phyloP scores from a whole-genome alignment of 2,329 filamentous ascomycete genomes.

The Calonectria hongkongensis region DNA sequence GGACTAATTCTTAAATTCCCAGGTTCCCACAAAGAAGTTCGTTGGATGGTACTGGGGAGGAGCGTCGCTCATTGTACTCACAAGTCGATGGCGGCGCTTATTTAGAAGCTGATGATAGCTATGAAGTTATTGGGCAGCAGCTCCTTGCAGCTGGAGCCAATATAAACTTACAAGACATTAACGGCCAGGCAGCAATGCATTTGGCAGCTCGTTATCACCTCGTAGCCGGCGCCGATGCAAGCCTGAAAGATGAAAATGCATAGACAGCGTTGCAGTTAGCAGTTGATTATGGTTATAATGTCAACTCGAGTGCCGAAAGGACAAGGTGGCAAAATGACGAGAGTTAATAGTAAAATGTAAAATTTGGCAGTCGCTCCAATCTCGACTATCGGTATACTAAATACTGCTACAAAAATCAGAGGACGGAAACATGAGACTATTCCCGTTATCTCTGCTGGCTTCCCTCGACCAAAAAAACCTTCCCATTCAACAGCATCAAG shows the following conservation, averaged over 20 bases:
- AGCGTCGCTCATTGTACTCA: too few relatives aligned
- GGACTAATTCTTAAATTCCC: too few relatives aligned
- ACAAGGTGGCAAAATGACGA: not conserved
- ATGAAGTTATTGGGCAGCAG: not conserved
- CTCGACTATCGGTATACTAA: conserved; percentile 14
- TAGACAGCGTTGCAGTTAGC: too few relatives aligned
- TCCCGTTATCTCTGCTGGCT: conserved; percentile 11
- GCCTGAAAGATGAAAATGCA: too few relatives aligned
- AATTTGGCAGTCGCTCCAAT: conserved; percentile 20
- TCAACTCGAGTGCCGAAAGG: not conserved
- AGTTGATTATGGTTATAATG: too few relatives aligned
- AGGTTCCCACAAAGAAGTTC: too few relatives aligned
- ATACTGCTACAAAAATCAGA: conserved; percentile 2
- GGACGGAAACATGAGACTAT: conserved; percentile 10
- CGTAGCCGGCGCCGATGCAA: too few relatives aligned
- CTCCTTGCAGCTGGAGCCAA: not conserved
- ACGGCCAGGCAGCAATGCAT: too few relatives aligned
- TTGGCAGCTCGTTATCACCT: too few relatives aligned
- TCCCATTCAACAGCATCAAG: conserved; percentile 3
- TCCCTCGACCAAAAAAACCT: not conserved
- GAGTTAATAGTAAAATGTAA: not conserved
- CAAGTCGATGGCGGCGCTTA: too few relatives aligned
- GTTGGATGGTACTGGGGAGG: too few relatives aligned
- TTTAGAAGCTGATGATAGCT: too few relatives aligned
- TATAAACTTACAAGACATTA: not conserved